Conservation (phyloP, 768 basidiomycete species). For the Ephemerocybe angulata region DNA sequence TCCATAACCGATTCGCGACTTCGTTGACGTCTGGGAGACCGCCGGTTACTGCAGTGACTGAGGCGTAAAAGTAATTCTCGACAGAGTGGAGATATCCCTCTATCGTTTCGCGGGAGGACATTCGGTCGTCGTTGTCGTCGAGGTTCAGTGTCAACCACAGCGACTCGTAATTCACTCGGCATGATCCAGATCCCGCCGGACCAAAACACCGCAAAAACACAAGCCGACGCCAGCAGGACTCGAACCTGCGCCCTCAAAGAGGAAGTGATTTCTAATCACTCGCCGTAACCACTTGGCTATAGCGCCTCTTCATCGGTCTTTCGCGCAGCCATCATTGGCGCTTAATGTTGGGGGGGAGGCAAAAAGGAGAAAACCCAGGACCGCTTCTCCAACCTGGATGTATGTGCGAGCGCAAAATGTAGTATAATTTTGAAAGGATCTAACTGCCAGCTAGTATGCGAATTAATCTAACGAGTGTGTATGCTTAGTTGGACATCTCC, state of each 20-base stretch:
- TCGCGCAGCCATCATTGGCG: neutral
- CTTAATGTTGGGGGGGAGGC: neutral
- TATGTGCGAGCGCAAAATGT: slow-evolving; percentile 7
- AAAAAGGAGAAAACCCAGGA: too few relatives aligned
- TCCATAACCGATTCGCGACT: slow-evolving; percentile 65
- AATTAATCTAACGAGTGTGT: slow-evolving; percentile 7
- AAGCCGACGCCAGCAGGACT: slow-evolving; percentile 55
- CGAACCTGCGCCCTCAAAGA: slow-evolving; percentile 63
- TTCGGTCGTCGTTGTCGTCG: slow-evolving; percentile 24
- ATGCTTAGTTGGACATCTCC: slow-evolving; percentile 68
- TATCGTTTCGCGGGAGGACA: slow-evolving; percentile 7
- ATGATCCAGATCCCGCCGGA: too few relatives aligned
- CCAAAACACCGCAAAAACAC: slow-evolving; percentile 13
- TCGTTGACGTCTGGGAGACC: slow-evolving; percentile 65
- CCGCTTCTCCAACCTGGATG: too few relatives aligned
- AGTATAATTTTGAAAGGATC: slow-evolving; percentile 13
- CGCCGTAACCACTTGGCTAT: slow-evolving; percentile 81
- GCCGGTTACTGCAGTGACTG: slow-evolving; percentile 52
- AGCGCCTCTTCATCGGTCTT: slow-evolving; percentile 40
- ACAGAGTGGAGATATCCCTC: slow-evolving; percentile 58
- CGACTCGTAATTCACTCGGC: slow-evolving; percentile 16
- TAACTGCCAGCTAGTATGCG: slow-evolving; percentile 11
- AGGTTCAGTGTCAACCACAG: slow-evolving; percentile 5
- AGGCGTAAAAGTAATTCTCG: slow-evolving; percentile 58
- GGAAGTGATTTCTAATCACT: slow-evolving; percentile 75